These are phyloP conservation scores for Penicillium sp. DNA, from an alignment of 2,329 filamentous ascomycete genomes.

Conservation along the genomic window DNA sequence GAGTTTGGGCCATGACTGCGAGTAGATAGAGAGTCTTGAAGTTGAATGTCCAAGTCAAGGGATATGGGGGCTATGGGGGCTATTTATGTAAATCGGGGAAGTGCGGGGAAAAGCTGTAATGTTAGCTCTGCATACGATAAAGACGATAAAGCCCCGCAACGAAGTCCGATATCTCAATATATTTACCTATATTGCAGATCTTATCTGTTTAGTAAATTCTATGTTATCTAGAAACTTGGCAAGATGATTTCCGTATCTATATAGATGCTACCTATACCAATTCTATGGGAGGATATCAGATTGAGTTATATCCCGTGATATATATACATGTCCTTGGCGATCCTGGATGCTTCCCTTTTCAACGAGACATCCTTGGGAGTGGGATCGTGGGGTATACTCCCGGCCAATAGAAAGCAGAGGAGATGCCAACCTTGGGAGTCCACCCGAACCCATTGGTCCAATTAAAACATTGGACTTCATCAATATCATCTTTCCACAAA, in stretches of 20 bases:
- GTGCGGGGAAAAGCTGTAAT: slow-evolving; percentile 1
- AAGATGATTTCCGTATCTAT: background rate
- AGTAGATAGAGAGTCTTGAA: background rate
- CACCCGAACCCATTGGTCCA: background rate
- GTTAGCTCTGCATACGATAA: background rate
- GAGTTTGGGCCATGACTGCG: background rate
- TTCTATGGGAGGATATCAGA: background rate
- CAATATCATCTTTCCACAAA: background rate
- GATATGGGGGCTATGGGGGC: background rate
- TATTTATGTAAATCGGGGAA: background rate
- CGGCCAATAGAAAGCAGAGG: background rate
- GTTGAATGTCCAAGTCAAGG: background rate
- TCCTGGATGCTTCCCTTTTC: background rate
- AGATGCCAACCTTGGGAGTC: background rate
- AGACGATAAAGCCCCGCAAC: background rate
- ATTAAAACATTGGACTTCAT: background rate
- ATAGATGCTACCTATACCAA: background rate
- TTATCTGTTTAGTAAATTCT: background rate
- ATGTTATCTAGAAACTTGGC: background rate
- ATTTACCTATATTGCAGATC: too few species aligned
- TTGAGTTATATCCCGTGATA: too few species aligned
- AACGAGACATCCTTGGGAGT: background rate
- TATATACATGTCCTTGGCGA: background rate
- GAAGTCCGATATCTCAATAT: background rate
- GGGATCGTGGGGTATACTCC: background rate